Percentiles rank a stretch among this genome's conserved stretches.
These are phyloP conservation scores for Helotiales sp. DNA, from an alignment of 2,329 filamentous ascomycete genomes.

Conservation along the genomic window DNA sequence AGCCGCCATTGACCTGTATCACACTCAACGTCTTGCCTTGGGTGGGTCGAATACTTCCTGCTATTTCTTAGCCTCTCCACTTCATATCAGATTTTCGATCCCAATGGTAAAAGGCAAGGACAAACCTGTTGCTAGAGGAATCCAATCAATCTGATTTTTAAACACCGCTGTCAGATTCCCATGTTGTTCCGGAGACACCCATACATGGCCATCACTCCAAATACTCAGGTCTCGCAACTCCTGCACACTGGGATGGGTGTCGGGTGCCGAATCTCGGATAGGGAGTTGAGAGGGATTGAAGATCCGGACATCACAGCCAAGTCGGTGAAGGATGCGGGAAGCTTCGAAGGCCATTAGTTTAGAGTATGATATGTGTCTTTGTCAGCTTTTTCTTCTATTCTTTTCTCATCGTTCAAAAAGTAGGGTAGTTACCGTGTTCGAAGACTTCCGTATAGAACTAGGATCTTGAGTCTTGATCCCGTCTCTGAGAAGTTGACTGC, in stretches of 20 bases:
- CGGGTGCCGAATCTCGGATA: slow-evolving; percentile 62
- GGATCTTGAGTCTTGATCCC: slow-evolving; percentile 47
- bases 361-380: slow-evolving; percentile 52
- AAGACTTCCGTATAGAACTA: slow-evolving; percentile 63
- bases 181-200: slow-evolving; percentile 67
- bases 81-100: too few species aligned
- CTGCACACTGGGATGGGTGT: slow-evolving; percentile 59
- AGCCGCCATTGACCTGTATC: slow-evolving; percentile 63
- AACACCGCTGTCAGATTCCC: slow-evolving; percentile 66
- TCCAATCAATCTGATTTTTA: slow-evolving; percentile 73
- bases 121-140: slow-evolving; percentile 60
- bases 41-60: slow-evolving; percentile 65
- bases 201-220: slow-evolving; percentile 68
- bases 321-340: slow-evolving; percentile 58
- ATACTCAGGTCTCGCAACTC: slow-evolving; percentile 59
- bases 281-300: slow-evolving; percentile 60
- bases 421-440: slow-evolving; percentile 38
- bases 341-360: slow-evolving; percentile 60
- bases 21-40: slow-evolving; percentile 65
- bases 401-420: not conserved
- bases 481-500: slow-evolving; percentile 43
- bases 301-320: slow-evolving; percentile 66
- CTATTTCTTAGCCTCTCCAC: too few species aligned
- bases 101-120: too few species aligned
- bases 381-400: not conserved